Evolutionary conservation across 2,329 filamentous ascomycete genomes (phyloP), one percentile per base, ranked within the genome.

Genomic region (Colletotrichum liaoningense): DNA sequence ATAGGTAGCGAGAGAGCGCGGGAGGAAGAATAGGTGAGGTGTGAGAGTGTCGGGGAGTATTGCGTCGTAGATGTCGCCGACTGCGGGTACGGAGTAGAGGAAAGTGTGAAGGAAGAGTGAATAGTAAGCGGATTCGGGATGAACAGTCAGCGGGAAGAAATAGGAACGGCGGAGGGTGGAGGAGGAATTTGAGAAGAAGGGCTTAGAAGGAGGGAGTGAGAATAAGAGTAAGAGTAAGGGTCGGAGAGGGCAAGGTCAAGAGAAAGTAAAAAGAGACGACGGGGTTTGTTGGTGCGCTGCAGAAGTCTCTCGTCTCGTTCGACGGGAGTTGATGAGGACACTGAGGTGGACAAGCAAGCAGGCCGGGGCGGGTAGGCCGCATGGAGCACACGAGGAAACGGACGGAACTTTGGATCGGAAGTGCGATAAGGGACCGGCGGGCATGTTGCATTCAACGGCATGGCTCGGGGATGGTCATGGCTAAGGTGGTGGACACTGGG

Each of bases 231-330:
- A 33, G 33, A 49, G 19, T 14, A 46, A 35, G 28, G 42, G n/a
- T 26, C 19, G 52, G 42, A 11, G 19, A 49, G 42, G 42, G 42
- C 42, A 49, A 49, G 42, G 42, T 11, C 42, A 7, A 19, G 42
- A 49, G 38, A 42, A 42, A 19, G 16, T 49, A 49, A 8, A 19
- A n/a, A 12, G 24, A 57, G 33, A 28, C 38, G 38, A 58, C n/a
- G 60, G 33, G 52, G 64, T 60, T 63, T 52, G 64, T 57, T 63
- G 46, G 64, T 68, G 64, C 69, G 35, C 56, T 56, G 69, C 55
- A 66, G 56, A 59, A 67, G 59, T 35, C 30, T n/a, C 19, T n/a
- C 4, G 42, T 49, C 42, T 49, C 42, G 49, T n/a, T 22, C 7
- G 59, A 52, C 24, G 58, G 19, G 2, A 24, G 24, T 22, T 24